A percentile compares a stretch with the other conserved stretches of the same genome.
These are phyloP conservation scores for Citrus glauca DNA, from an alignment of 345 rosid genomes.

Conservation along the genomic window DNA sequence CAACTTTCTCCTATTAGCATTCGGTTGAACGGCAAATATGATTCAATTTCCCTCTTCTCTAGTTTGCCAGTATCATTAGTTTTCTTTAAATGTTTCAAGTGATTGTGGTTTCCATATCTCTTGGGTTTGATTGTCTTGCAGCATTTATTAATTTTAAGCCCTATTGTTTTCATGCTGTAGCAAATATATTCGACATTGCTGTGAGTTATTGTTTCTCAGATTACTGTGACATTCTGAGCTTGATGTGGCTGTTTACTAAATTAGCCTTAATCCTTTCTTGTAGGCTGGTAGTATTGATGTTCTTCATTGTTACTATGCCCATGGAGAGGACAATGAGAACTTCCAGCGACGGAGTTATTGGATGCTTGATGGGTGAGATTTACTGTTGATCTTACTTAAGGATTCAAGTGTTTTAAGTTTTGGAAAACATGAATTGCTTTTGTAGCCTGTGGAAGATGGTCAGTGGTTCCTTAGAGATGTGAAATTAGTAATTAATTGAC, in stretches of 20 bases:
- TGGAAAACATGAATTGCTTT: background rate
- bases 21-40: background rate
- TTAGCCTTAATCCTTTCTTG: constrained; percentile 4
- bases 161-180: background rate
- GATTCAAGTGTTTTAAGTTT: background rate
- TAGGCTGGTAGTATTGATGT: constrained; percentile 88
- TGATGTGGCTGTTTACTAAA: background rate
- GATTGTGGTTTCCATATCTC: background rate
- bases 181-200: too few species aligned
- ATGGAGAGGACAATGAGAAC: constrained; percentile 77
- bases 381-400: constrained; percentile 7
- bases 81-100: background rate
- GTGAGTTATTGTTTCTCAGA: background rate
- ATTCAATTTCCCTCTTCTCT: background rate
- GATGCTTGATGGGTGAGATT: constrained; percentile 88
- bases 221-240: background rate
- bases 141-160: background rate
- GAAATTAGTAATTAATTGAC: background rate
- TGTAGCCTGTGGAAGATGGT: background rate
- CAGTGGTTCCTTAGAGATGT: background rate
- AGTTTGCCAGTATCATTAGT: background rate
- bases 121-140: background rate
- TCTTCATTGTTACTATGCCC: constrained; percentile 95
- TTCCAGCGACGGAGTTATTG: constrained; percentile 91
- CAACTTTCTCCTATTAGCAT: background rate